Evolutionary conservation across 2,329 filamentous ascomycete genomes (phyloP), one percentile per base, ranked within the genome.

Genomic region (Apiospora marii): DNA sequence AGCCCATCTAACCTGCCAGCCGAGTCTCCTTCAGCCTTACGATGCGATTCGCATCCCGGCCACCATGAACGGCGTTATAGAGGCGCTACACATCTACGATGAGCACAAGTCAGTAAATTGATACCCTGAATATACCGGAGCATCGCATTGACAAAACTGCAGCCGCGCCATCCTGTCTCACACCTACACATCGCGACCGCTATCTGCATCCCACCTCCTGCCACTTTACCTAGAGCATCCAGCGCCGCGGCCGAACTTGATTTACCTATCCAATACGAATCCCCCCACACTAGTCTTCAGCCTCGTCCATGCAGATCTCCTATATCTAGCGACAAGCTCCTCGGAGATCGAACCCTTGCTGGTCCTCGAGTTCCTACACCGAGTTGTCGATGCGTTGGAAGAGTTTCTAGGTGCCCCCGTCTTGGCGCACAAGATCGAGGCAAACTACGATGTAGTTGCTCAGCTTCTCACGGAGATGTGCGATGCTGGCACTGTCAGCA

Each of bases 21-120:
- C 58, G 58, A 64, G 30, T 64, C 58, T 64, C 22, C 34, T 64
- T 64, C 58, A 64, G 58, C 58, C 58, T 64, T 64, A 80, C 70
- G 64, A 80, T 81, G 79, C 75, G 74, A 74, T 75, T 76, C 73
- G 73, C 75, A 74, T 76, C 74, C 75, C 79, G 74, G 74, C 80
- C 82, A 91, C 83, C 82, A 96, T 95, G 93, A 94, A 71, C 27
- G 91, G 94, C 85, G 91, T 93, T 81, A 93, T 99, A 81, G 96
- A 98, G 87, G 96, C 96, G 81, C 88, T 99, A 80, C 96, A 98
- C 87, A 95, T 99, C 82, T 98, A 93, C 84, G 95, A 98, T 89
- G 95, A 98, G 87, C 91, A 95, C 85, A 94, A 95, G 95, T 97
- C 86, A 80, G 89, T 79, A 70, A 51, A 61, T 48, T 4, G 68